Base-by-base conservation (phyloP, 768 basidiomycete genomes). In the Plicaturopsis crispa region DNA sequence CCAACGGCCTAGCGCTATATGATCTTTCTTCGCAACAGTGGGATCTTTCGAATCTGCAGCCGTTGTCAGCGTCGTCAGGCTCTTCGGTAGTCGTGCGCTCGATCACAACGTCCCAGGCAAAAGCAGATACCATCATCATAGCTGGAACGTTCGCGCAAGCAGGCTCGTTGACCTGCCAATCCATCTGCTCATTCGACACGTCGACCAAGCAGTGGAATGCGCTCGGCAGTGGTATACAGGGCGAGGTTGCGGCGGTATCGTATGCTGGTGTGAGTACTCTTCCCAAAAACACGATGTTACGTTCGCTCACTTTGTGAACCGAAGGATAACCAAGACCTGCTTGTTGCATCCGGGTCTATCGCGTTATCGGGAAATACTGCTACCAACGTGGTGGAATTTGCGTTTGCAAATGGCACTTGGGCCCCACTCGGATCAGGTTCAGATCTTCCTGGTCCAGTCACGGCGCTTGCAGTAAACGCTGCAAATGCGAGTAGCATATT, bases 131-230 rank as follows among this genome's bases (percentile, higher is more conserved):
- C 2, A 55, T 97, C 38, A 66, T 96, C 34, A 83, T 96, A 8
- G 91, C 85, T 2, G 94, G 94, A n/a, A 78, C 83, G 2, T 97
- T 99, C 46, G 59, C 75, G 1, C 73, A 78, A 30, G 90, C 85
- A 2, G 92, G 90, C 6, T 72, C 80, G 0, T 60, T 85, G 12
- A 56, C 62, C 1, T 97, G 94, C 57, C 73, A 73, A 26, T 80
- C 75, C 2, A 77, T 97, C 30, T 99, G 94, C 55, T 60, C 73
- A 14, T 80, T 85, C 51, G 80, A 92, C 53, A 73, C 70, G 2
- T 54, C 53, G 1, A 63, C 63, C n/a, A 77, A 74, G 43, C 80
- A 83, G 55, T 99, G 93, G 92, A 79, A 66, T 35, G 55, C 73
- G 2, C 73, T 96, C 21, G 92, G 90, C 14, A 67, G 63, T 33